phyloP scores from a whole-genome alignment of 768 basidiomycete genomes.

The Suillus alpinus region DNA sequence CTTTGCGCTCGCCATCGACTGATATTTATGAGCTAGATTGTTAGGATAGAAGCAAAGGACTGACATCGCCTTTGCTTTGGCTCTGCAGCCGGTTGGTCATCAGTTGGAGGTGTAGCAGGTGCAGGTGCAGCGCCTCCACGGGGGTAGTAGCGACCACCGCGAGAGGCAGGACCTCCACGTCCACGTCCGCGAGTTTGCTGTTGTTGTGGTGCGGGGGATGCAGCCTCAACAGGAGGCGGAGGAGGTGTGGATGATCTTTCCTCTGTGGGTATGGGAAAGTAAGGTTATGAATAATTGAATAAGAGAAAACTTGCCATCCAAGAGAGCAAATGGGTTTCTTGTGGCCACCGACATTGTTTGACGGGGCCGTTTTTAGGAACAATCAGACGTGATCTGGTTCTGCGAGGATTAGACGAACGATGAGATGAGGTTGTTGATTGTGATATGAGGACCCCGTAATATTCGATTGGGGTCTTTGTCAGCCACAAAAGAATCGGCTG shows the following conservation, averaged over 20 bases:
- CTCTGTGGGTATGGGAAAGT: slow-evolving; percentile 36
- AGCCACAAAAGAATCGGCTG: slow-evolving; percentile 37
- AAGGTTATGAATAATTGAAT: neutral
- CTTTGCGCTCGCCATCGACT: slow-evolving; percentile 44
- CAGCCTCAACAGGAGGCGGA: slow-evolving; percentile 30
- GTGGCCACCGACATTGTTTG: slow-evolving; percentile 87
- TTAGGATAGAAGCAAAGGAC: slow-evolving; percentile 9
- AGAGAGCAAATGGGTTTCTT: slow-evolving; percentile 81
- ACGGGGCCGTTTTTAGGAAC: slow-evolving; percentile 54
- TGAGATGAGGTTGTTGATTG: slow-evolving; percentile 3
- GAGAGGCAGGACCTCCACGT: slow-evolving; percentile 57
- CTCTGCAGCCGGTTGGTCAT: slow-evolving; percentile 34
- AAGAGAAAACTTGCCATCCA: slow-evolving; percentile 57
- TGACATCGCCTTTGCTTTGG: slow-evolving; percentile 34
- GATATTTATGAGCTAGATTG: slow-evolving; percentile 4
- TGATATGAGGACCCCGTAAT: slow-evolving; percentile 13
- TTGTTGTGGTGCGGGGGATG: slow-evolving; percentile 29
- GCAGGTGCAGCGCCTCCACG: slow-evolving; percentile 52
- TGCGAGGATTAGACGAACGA: neutral
- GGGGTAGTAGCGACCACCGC: slow-evolving; percentile 67
- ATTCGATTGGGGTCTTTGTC: slow-evolving; percentile 40
- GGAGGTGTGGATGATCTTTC: slow-evolving; percentile 39
- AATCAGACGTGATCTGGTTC: slow-evolving; percentile 10
- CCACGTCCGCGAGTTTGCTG: slow-evolving; percentile 38
- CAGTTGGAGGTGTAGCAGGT: slow-evolving; percentile 34